phyloP scores from a whole-genome alignment of 345 rosid species.

The Laguncularia racemosa region DNA sequence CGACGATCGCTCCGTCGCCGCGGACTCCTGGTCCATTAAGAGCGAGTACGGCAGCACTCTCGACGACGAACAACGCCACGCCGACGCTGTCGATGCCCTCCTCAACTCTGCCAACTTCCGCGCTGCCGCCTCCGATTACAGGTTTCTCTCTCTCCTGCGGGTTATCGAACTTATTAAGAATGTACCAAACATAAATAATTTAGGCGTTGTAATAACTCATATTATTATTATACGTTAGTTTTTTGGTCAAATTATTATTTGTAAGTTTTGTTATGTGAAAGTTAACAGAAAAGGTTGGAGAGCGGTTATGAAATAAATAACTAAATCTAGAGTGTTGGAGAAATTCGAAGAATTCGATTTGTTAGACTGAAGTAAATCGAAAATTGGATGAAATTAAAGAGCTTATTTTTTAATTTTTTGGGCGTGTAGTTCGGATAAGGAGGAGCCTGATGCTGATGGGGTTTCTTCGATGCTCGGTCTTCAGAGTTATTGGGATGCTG shows the following conservation, averaged over 20 bases:
- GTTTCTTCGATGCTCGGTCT: conserved; percentile 78
- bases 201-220: too few species aligned
- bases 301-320: too few species aligned
- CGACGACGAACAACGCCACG: conserved; percentile 98
- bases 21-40: conserved; percentile 98
- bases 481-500: conserved; percentile 93
- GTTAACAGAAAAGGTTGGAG: too few species aligned
- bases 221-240: too few species aligned
- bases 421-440: conserved; percentile 77
- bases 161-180: neutral
- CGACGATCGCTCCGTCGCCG: conserved; percentile 94
- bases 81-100: conserved; percentile 88
- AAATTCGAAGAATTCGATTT: too few species aligned
- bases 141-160: conserved; percentile 24
- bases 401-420: neutral
- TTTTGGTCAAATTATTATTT: too few species aligned
- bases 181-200: too few species aligned
- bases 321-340: too few species aligned
- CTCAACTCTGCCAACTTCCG: conserved; percentile 59
- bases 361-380: neutral
- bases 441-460: conserved; percentile 79
- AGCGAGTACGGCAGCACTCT: conserved; percentile 98
- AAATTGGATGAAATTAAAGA: too few species aligned
- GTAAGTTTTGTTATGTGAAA: too few species aligned
- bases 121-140: conserved; percentile 63